Evolutionary conservation across 1,284 basidiomycete species (phyloP), one percentile per base, ranked within the genome.

Genomic region (Peniophora sp.): DNA sequence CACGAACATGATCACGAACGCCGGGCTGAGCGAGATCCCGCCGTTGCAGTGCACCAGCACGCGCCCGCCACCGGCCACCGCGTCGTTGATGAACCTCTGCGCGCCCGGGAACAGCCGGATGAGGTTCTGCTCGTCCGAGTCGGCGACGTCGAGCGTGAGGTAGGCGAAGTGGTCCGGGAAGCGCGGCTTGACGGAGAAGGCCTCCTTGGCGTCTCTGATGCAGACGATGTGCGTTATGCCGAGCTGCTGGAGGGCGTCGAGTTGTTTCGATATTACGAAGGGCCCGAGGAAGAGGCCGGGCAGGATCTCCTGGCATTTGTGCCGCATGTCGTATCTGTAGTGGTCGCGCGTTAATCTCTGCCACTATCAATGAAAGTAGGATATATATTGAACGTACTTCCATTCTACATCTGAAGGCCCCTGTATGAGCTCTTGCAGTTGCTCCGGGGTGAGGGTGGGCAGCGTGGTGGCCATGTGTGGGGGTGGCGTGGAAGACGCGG

Each of bases 21-120:
- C 81, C 0, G 92, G 91, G 0, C 90, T 90, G 11, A 92, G 74
- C 49, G 86, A 87, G 60, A 94, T 95, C 1, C 92, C 92, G 47
- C 89, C 92, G 57, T 93, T 94, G 65, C 92, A 95, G 64, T 95
- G 92, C 1, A 93, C 92, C 5, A 95, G 77, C 3, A 94, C 90
- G 35, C 81, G 81, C 12, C 92, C 92, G 11, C 83, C 82, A 15
- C 67, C 60, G 1, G 59, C 56, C 47, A 93, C 74, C 2, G 90
- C 90, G 1, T 76, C 60, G 58, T 89, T 82, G 58, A 96, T 95
- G 67, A 94, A 96, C 18, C 70, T 62, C 55, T 85, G 83, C 15
- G 89, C 90, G 54, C 86, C 62, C 23, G 90, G 89, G 64, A 93
- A 93, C 41, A 92, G 68, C 18, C 85, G 77, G 59, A 94, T 94